Conservation (phyloP, 2,329 filamentous ascomycete species). For the Colletotrichum sp. region DNA sequence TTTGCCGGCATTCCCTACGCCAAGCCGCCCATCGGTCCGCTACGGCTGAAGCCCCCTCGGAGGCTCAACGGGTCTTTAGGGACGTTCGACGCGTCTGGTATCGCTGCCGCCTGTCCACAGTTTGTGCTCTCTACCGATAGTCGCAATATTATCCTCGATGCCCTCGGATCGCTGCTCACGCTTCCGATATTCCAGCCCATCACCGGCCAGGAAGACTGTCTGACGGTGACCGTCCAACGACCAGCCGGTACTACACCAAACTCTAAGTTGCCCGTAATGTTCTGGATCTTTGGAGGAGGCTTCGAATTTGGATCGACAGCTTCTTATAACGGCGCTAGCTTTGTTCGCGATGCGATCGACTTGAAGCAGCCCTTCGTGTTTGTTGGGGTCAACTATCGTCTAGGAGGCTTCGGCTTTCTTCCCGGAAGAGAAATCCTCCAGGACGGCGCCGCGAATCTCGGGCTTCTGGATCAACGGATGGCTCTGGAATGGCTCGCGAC, state of each 20-base stretch:
- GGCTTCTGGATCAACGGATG: constrained; percentile 74
- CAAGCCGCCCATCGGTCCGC: constrained; percentile 66
- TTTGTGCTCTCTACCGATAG: constrained; percentile 63
- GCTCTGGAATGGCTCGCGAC: constrained; percentile 79
- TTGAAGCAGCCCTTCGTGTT: constrained; percentile 72
- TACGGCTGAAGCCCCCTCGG: constrained; percentile 74
- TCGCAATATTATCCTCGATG: constrained; percentile 41
- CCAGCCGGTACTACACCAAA: constrained; percentile 59
- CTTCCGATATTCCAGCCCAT: constrained; percentile 62
- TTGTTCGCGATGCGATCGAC: constrained; percentile 49
- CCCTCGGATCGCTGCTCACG: constrained; percentile 56
- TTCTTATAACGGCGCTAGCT: constrained; percentile 56
- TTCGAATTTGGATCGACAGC: constrained; percentile 59
- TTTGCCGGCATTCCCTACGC: constrained; percentile 81
- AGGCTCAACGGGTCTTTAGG: constrained; percentile 62
- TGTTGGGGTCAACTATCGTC: constrained; percentile 79
- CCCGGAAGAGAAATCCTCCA: constrained; percentile 70
- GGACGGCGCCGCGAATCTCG: constrained; percentile 73
- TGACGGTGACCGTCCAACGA: constrained; percentile 65
- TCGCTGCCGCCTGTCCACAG: constrained; percentile 72
- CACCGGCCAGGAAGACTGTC: constrained; percentile 66
- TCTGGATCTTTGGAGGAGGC: constrained; percentile 75
- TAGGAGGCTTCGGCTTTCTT: constrained; percentile 77
- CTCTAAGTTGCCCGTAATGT: constrained; percentile 68
- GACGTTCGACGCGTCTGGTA: constrained; percentile 62